phyloP scores from a whole-genome alignment of 805 yeast genomes.

The Zygosaccharomyces siamensis region DNA sequence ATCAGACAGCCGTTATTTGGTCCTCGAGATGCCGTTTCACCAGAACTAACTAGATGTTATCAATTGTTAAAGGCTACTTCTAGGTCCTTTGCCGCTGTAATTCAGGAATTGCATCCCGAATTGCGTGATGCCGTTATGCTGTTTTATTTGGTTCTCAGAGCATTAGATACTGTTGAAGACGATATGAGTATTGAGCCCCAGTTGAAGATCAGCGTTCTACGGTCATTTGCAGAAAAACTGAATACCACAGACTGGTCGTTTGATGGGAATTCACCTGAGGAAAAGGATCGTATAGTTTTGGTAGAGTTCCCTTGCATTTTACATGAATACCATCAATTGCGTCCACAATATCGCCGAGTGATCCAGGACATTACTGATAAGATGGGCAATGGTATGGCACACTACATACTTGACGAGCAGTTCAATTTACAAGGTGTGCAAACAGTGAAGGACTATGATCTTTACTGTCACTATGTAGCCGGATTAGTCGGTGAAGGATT shows the following conservation, averaged over 20 bases:
- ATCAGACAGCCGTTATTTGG: constrained; percentile 55
- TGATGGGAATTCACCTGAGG: constrained; percentile 65
- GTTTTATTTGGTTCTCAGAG: constrained; percentile 82
- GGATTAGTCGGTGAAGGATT: constrained; percentile 97
- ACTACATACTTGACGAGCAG: constrained; percentile 71
- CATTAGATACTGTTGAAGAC: constrained; percentile 93
- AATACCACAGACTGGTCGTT: constrained; percentile 73
- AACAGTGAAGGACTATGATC: constrained; percentile 76
- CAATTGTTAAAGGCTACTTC: constrained; percentile 65
- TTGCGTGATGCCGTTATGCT: constrained; percentile 74
- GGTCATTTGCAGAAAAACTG: constrained; percentile 62
- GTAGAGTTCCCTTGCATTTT: constrained; percentile 72
- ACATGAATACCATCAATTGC: constrained; percentile 64
- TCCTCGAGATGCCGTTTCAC: constrained; percentile 37
- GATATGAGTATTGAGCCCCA: constrained; percentile 80
- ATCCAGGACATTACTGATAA: constrained; percentile 69
- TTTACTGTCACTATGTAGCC: constrained; percentile 95
- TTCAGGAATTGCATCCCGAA: constrained; percentile 85
- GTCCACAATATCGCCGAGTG: constrained; percentile 71
- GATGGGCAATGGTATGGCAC: constrained; percentile 99
- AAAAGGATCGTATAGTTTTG: constrained; percentile 75
- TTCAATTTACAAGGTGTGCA: constrained; percentile 75
- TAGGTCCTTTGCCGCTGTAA: constrained; percentile 91
- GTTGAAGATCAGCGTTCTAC: constrained; percentile 67
- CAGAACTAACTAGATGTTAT: constrained; percentile 59